phyloP scores from a whole-genome alignment of 441 rosid genomes.

The Pelargonium fulgidum region DNA sequence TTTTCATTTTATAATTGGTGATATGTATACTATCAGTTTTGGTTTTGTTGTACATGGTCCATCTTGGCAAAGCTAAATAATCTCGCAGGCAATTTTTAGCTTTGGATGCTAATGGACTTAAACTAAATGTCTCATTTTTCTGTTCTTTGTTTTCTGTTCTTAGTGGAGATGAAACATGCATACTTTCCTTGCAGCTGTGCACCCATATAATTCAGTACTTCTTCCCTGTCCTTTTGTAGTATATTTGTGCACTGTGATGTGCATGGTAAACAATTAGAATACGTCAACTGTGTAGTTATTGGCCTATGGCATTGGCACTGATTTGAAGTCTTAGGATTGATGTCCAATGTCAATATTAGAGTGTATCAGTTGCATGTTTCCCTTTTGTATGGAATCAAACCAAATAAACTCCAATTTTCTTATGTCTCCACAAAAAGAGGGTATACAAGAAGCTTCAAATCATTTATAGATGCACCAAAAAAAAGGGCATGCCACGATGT shows the following conservation, averaged over 20 bases:
- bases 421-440: not conserved
- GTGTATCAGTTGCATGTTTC: not conserved
- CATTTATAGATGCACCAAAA: not conserved
- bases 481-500: not conserved
- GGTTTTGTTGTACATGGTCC: constrained; percentile 18
- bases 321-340: not conserved
- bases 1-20: not conserved
- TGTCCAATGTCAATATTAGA: too few relatives aligned
- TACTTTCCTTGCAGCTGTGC: too few relatives aligned
- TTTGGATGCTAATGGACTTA: not conserved
- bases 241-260: not conserved
- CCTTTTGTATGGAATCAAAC: not conserved
- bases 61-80: constrained; percentile 35
- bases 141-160: constrained; percentile 19
- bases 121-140: constrained; percentile 8
- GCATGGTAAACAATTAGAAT: not conserved
- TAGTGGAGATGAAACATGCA: constrained; percentile 23
- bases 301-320: not conserved
- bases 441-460: not conserved
- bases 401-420: not conserved
- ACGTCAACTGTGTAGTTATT: not conserved
- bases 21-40: not conserved
- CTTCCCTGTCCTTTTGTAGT: not conserved
- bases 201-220: too few relatives aligned
- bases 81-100: constrained; percentile 1